A percentile compares a stretch with the other conserved stretches of the same genome.
Conservation (phyloP, 2,329 filamentous ascomycete species). For the Diaporthe amygdali region DNA sequence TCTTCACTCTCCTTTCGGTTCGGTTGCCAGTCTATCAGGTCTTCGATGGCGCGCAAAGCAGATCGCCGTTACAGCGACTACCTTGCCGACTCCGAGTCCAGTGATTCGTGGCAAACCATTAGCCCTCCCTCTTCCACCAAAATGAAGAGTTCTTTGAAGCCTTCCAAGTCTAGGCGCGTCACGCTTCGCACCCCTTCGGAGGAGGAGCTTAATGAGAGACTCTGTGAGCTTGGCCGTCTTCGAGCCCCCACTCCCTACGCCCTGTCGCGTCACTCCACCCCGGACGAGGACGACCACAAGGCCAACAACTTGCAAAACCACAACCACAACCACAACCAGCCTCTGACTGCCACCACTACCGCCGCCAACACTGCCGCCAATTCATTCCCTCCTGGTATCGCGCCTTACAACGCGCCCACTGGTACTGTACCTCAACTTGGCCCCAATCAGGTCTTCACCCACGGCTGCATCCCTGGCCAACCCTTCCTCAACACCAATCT, state of each 20-base stretch:
- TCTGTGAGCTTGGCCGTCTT: background rate
- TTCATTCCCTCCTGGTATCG: background rate
- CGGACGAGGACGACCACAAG: background rate
- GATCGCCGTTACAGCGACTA: background rate
- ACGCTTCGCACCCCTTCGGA: constrained; percentile 16
- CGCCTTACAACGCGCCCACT: constrained; percentile 17
- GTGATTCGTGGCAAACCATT: constrained; percentile 1
- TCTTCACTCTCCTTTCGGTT: background rate
- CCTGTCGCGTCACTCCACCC: background rate
- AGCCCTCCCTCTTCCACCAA: background rate
- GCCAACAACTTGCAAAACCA: background rate
- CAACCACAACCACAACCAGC: background rate
- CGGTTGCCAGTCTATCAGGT: background rate
- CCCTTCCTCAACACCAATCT: background rate
- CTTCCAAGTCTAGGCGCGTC: constrained; percentile 1
- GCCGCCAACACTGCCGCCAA: background rate
- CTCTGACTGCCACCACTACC: background rate
- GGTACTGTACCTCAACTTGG: constrained; percentile 11
- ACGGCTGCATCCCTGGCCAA: constrained; percentile 13
- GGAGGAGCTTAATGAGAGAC: constrained; percentile 6
- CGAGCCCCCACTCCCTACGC: background rate
- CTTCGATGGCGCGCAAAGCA: constrained; percentile 11
- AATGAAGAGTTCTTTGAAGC: background rate
- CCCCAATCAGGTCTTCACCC: constrained; percentile 27
- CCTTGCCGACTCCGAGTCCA: constrained; percentile 9